Base-by-base conservation (phyloP, 805 yeast genomes). In the Brettanomyces sp. region DNA sequence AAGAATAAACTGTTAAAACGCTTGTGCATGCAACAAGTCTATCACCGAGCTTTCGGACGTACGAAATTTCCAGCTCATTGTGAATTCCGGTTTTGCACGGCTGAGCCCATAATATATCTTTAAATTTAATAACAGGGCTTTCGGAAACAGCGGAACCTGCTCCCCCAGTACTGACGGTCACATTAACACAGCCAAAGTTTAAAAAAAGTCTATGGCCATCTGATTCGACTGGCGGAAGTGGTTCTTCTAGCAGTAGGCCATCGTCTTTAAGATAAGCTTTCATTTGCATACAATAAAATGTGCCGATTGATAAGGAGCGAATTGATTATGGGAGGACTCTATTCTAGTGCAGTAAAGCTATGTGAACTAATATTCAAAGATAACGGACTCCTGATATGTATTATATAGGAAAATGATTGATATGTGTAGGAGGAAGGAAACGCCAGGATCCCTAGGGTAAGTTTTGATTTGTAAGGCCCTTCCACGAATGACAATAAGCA, bases 71-170 rank as follows among this genome's bases (percentile, higher is more conserved):
- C 14, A 58, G 38, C 36, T 57, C 60, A 36, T 54, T 45, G 4
- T 39, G 41, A 7, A 45, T 44, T 2, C 49, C 46, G 4, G 49
- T 40, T 24, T 34, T 48, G 4, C 49, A 48, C 9, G 46, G 39
- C 13, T 61, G 59, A 3, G 51, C 62, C 61, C 63, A 55, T 7
- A 62, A 38, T 21, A 62, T 55, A 46, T 56, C 49, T 33, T 48
- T 48, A 43, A 52, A 59, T 3, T 59, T 55, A 1, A 62, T 50
- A n/a, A 57, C 40, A 13, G 43, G 45, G 5, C 43, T 18, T 9
- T 42, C 25, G 8, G 49, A 28, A 28, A 28, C 11, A 7, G 32
- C 32, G 32, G 32, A 28, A 28, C 11, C 32, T 7, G 7, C 7
- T 6, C 11, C 32, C 11, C 32, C 32, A 9, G 32, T 28, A 9